Base-by-base conservation (phyloP, 805 yeast species). In the Candida anglica region DNA sequence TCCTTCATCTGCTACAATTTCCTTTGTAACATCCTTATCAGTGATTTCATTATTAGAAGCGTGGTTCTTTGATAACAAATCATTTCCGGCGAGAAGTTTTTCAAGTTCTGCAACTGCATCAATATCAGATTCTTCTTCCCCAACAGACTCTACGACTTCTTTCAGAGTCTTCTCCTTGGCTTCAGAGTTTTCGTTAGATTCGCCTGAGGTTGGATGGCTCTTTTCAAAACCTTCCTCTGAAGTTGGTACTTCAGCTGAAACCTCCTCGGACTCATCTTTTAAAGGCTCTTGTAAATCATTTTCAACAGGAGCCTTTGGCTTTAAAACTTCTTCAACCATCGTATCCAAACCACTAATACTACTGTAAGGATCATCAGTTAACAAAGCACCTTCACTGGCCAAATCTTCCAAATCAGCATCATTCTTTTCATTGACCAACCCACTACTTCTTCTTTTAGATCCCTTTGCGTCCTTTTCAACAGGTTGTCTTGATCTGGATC, bases 401-500 rank as follows among this genome's bases (percentile, higher is more conserved):
- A 78, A 62, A 28, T 69, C 77, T 2, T 40, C 37, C 10, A 59
- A 50, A 33, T 54, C 47, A 10, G 60, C 56, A 40, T 52, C 61
- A 41, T 55, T 57, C 34, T 56, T 57, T 30, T 56, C 60, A 33
- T 50, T 47, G 29, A 31, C 19, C 16, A 24, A 25, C 22, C 23
- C 24, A 15, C 20, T 25, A n/a, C 22, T 13, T 17, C 34, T 32
- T 8, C 7, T 19, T 10, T 18, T 22, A 9, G 23, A n/a, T 19
- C 23, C 17, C 18, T 10, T 9, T 5, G 36, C 26, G 16, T 40
- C 38, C 19, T 30, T 9, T 13, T 33, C 39, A 19, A 60, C 52
- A 18, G 55, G 52, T 19, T 63, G 65, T 53, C 83, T 67, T 6
- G 83, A 75, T 47, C 84, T 64, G 1, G 84, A 77, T 53, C 84